Evolutionary conservation across 768 basidiomycete species (phyloP).

Genomic region (Boletus subparvulus): DNA sequence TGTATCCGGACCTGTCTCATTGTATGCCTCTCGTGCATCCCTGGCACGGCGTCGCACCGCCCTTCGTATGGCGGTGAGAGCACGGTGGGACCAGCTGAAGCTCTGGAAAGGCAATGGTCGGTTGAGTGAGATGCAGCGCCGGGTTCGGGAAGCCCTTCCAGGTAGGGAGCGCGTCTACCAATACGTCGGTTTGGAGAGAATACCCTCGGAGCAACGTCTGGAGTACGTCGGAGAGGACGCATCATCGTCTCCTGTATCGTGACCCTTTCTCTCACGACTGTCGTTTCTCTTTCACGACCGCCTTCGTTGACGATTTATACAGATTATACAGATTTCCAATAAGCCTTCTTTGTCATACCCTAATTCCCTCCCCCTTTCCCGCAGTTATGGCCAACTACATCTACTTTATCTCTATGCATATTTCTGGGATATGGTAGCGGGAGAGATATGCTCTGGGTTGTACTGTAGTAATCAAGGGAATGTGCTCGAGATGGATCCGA

Average conservation of each 20-base stretch:
- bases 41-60: constrained; percentile 29
- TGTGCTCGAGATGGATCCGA: background rate
- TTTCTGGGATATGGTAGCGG: constrained; percentile 7
- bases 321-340: background rate
- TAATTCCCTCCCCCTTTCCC: background rate
- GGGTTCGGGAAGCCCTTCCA: constrained; percentile 29
- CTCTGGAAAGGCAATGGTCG: constrained; percentile 28
- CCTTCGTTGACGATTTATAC: background rate
- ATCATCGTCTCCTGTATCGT: constrained; percentile 1
- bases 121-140: constrained; percentile 29
- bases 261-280: constrained; percentile 10
- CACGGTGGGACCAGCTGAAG: constrained; percentile 30
- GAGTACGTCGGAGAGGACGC: background rate
- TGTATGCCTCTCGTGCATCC: constrained; percentile 20
- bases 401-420: constrained; percentile 18
- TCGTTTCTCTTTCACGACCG: constrained; percentile 19
- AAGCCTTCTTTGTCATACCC: constrained; percentile 2
- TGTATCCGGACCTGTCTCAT: background rate
- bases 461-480: constrained; percentile 11
- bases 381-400: constrained; percentile 12
- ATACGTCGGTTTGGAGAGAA: constrained; percentile 28
- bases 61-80: constrained; percentile 28
- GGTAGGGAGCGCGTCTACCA: constrained; percentile 30
- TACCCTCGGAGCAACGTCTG: background rate
- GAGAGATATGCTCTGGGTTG: constrained; percentile 7